These are phyloP conservation scores for Murraya koenigii DNA, from an alignment of 345 rosid species.

Conservation along the genomic window DNA sequence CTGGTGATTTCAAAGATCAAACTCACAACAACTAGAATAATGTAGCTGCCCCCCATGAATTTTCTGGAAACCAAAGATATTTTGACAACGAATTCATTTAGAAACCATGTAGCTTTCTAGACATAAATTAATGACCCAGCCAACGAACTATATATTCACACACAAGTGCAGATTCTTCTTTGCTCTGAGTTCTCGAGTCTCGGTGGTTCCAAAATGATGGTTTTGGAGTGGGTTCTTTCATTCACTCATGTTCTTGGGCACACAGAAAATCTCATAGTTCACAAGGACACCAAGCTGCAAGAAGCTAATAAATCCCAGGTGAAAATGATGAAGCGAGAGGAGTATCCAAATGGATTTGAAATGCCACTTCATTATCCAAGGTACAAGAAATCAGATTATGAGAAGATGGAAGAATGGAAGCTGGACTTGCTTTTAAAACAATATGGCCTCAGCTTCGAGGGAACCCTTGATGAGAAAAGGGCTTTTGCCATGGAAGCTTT, in stretches of 20 bases:
- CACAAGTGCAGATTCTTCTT: not conserved
- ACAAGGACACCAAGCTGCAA: not conserved
- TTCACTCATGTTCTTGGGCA: constrained; percentile 34
- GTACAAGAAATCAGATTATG: constrained; percentile 44
- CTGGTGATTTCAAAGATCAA: constrained; percentile 13
- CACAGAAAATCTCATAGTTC: not conserved
- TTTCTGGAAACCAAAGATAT: not conserved
- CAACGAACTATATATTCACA: not conserved
- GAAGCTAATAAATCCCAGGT: not conserved
- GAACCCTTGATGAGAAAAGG: constrained; percentile 46
- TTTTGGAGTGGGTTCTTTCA: constrained; percentile 31
- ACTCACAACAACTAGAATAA: constrained; percentile 16
- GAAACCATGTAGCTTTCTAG: not conserved
- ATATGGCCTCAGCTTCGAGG: constrained; percentile 43
- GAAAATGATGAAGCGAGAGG: constrained; percentile 20
- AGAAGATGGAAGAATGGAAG: constrained; percentile 52
- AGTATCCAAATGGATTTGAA: constrained; percentile 41
- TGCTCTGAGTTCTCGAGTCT: not conserved
- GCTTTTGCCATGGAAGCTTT: constrained; percentile 49
- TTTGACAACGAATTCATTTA: not conserved
- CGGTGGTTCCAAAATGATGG: constrained; percentile 21
- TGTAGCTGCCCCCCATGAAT: not conserved
- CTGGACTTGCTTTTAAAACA: constrained; percentile 46
- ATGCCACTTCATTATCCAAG: constrained; percentile 61
- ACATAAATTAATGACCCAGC: not conserved